phyloP scores from a whole-genome alignment of 1,284 basidiomycete genomes.

The Cutaneotrichosporon sp. region DNA sequence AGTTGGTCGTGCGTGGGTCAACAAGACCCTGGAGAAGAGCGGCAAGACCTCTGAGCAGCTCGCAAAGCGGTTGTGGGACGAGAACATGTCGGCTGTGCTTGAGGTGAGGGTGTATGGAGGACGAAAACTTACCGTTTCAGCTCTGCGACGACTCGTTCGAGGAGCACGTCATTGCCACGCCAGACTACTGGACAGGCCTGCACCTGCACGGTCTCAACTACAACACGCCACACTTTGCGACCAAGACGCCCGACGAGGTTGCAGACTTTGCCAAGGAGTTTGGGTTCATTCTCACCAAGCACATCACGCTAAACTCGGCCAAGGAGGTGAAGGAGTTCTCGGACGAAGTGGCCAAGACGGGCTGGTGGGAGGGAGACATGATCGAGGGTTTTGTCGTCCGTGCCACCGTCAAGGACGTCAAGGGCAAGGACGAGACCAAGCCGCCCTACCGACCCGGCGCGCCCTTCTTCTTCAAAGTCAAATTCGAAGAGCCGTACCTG shows the following conservation, averaged over 20 bases:
- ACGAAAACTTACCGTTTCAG: conserved; percentile 48
- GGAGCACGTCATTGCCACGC: conserved; percentile 88
- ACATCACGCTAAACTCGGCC: conserved; percentile 59
- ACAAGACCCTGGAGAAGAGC: conserved; percentile 60
- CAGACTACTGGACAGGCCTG: conserved; percentile 76
- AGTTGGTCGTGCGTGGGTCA: conserved; percentile 62
- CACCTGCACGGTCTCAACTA: conserved; percentile 89
- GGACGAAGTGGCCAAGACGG: conserved; percentile 60
- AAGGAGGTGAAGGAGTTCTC: conserved; percentile 69
- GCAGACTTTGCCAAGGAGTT: conserved; percentile 78
- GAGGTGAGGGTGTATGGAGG: conserved; percentile 57
- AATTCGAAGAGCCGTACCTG: conserved; percentile 98
- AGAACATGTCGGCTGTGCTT: conserved; percentile 82
- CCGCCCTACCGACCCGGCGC: conserved; percentile 71
- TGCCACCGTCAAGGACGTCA: conserved; percentile 55
- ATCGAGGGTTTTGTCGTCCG: conserved; percentile 97
- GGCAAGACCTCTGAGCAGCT: conserved; percentile 69
- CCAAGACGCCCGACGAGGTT: conserved; percentile 63
- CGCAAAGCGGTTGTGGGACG: conserved; percentile 69
- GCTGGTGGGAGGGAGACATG: conserved; percentile 75
- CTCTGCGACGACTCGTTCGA: conserved; percentile 97
- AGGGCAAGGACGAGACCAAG: conserved; percentile 25
- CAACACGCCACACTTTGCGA: conserved; percentile 66
- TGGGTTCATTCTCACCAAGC: conserved; percentile 83
- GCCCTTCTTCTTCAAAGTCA: conserved; percentile 98